Evolutionary conservation across 495 filamentous ascomycete species (phyloP), one percentile per base, ranked within the genome.

Genomic region (Penicillium robsamsonii): DNA sequence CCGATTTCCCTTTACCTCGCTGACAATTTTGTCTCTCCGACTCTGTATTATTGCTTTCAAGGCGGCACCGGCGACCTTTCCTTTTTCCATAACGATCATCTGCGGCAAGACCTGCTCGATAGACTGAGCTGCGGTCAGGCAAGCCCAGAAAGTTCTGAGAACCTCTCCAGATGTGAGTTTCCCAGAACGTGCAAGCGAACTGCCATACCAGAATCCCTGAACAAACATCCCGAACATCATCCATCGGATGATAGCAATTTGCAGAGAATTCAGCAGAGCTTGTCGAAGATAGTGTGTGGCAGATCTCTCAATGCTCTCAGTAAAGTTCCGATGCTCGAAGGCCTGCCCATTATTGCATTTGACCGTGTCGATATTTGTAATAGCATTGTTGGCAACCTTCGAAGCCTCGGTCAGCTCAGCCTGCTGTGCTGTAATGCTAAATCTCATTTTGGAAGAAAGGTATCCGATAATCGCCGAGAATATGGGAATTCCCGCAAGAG

Each of bases 181-280:
- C 2, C 78, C 80, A 7, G 72, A 66, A 11, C 70, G 70, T 18
- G 91, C 83, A 7, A 96, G 75, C 1, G 79, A 70, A 48, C 85
- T 83, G 0, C 92, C 92, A 67, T 91, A 96, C 84, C 89, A 97
- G 61, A 98, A 97, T 0, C 92, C 93, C 61, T 91, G 83, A 1
- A 96, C 88, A 53, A 97, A 96, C 73, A 97, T 87, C 3, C 79
- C 78, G 15, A 91, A 81, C 33, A 85, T 86, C 72, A 89, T 81
- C 59, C 96, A 79, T 42, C 87, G 85, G 42, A 89, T 78, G 44
- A 89, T 80, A 1, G 86, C 83, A 53, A 89, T 82, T 64, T 96
- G 91, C 1, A 82, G 60, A 5, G 89, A 85, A 61, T 84, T 87
- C 9, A 83, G 72, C 40, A 80, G 73, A 2, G 87, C 89, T 64